Evolutionary conservation across 164 flowering plant species (phyloP).

Genomic region (Sextonia rubra): DNA sequence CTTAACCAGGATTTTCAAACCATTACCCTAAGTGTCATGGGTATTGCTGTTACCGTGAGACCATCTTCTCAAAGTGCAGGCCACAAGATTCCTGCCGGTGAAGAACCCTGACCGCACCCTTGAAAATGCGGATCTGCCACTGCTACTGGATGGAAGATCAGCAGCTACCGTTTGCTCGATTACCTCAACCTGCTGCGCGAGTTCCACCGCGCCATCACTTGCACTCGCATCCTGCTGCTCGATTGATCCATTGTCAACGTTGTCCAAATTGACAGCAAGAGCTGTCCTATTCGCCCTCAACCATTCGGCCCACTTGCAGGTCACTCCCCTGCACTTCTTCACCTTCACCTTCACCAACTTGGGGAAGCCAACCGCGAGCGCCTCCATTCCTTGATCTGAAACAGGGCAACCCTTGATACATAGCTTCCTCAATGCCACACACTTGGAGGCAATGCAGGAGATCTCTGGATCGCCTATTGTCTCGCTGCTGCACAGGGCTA

Average conservation of each 20-base stretch:
- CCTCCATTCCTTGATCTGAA: slow-evolving; percentile 67
- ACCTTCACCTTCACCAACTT: slow-evolving; percentile 90
- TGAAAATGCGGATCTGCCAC: slow-evolving; percentile 33
- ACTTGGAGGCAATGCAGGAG: slow-evolving; percentile 70
- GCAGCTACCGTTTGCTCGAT: background rate
- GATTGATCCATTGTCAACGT: slow-evolving; percentile 19
- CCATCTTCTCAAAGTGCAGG: slow-evolving; percentile 65
- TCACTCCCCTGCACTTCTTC: slow-evolving; percentile 83
- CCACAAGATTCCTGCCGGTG: slow-evolving; percentile 50
- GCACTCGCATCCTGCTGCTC: slow-evolving; percentile 48
- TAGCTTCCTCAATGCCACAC: slow-evolving; percentile 67
- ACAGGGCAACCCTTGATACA: slow-evolving; percentile 91
- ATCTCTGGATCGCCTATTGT: slow-evolving; percentile 78
- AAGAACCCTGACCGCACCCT: slow-evolving; percentile 51
- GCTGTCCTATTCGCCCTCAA: slow-evolving; percentile 49
- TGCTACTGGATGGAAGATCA: slow-evolving; percentile 29
- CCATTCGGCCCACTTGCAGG: slow-evolving; percentile 54
- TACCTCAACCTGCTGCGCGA: slow-evolving; percentile 24
- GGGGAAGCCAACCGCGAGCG: slow-evolving; percentile 81
- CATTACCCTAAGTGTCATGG: background rate
- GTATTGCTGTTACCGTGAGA: slow-evolving; percentile 22
- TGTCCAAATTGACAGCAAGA: slow-evolving; percentile 60
- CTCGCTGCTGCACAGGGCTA: slow-evolving; percentile 85
- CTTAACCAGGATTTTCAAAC: no score
- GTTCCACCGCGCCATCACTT: slow-evolving; percentile 49